Base-by-base conservation (phyloP, 2,329 filamentous ascomycete genomes). In the Cladosporium phlei region DNA sequence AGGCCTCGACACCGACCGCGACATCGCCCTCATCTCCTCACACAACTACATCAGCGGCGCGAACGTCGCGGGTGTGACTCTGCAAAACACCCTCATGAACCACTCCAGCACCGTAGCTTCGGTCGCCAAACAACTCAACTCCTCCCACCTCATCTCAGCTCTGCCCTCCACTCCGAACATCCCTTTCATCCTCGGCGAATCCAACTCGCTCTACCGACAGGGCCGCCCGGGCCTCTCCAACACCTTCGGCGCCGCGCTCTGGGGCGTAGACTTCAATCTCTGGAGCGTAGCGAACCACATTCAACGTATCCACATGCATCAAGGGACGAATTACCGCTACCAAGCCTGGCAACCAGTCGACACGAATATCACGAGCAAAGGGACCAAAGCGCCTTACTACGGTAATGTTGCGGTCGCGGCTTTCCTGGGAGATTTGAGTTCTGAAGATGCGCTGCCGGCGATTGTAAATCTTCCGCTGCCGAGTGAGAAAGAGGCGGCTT, bases 11-110 rank as follows among this genome's bases (percentile, higher is more conserved):
- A 52, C 53, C 0, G 72, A 78, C 52, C 52, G 64, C 5, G 65
- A 75, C 37, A 72, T 83, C 51, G 71, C 67, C 19, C 55, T 76
- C 14, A 79, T 79, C 48, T 78, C 77, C 2, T 74, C 75, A 4
- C 79, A 83, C 61, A 83, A 83, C 65, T 84, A 84, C 61, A 83
- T 84, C 53, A 75, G 71, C 46, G 78, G 78, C 43, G 78, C 80
- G 28, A 71, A 69, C 2, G 67, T 71, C n/a, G 77, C 74, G 0
- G 80, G 80, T 11, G 76, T 84, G 2, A 83, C 80, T 0, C 72
- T 84, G 0, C 76, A 79, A 58, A 70, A 70, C 14, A 83, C 80
- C 0, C 68, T 85, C 3, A 76, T 84, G 74, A 84, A 83, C 65
- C 80, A 83, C 64, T 75, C 71, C 14, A 68, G 66, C 45, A 82